A percentile compares a stretch with the other conserved stretches of the same genome.
Conservation (phyloP, 768 basidiomycete species). For the Lactarius trivialis region DNA sequence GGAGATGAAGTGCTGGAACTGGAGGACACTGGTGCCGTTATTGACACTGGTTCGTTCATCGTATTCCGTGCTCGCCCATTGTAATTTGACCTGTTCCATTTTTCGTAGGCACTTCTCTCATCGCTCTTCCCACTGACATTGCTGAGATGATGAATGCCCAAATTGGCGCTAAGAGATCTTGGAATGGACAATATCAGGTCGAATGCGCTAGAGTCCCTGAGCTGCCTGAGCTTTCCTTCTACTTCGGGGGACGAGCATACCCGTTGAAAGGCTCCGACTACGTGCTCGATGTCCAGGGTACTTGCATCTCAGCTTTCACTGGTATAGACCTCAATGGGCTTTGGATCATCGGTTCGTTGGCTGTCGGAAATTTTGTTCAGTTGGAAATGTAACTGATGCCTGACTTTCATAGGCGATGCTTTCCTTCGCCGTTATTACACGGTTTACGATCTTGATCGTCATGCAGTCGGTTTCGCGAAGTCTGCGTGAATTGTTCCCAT, state of each 20-base stretch:
- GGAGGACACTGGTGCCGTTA: conserved; percentile 89
- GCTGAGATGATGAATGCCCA: conserved; percentile 96
- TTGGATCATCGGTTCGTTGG: conserved; percentile 76
- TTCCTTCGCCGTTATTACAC: conserved; percentile 90
- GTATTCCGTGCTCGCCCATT: not conserved
- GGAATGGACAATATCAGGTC: conserved; percentile 94
- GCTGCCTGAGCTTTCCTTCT: conserved; percentile 81
- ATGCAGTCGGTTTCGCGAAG: conserved; percentile 84
- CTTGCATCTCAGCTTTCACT: conserved; percentile 91
- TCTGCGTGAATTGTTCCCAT: conserved; percentile 27
- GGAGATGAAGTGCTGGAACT: conserved; percentile 85
- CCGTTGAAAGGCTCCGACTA: conserved; percentile 81
- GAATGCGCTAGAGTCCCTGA: conserved; percentile 80
- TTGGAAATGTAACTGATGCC: not conserved
- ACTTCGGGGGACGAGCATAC: conserved; percentile 76
- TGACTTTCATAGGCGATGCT: conserved; percentile 53
- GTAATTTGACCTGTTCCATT: not conserved
- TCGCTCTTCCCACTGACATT: conserved; percentile 87
- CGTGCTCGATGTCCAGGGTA: conserved; percentile 82
- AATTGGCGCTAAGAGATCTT: conserved; percentile 89
- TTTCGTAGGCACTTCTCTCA: conserved; percentile 76
- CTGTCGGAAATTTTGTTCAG: not conserved
- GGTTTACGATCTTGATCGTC: conserved; percentile 73
- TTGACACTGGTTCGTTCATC: conserved; percentile 65
- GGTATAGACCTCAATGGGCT: conserved; percentile 86